These are phyloP conservation scores for Diaporthe aspalathi DNA, from an alignment of 2,329 filamentous ascomycete genomes.

Conservation along the genomic window DNA sequence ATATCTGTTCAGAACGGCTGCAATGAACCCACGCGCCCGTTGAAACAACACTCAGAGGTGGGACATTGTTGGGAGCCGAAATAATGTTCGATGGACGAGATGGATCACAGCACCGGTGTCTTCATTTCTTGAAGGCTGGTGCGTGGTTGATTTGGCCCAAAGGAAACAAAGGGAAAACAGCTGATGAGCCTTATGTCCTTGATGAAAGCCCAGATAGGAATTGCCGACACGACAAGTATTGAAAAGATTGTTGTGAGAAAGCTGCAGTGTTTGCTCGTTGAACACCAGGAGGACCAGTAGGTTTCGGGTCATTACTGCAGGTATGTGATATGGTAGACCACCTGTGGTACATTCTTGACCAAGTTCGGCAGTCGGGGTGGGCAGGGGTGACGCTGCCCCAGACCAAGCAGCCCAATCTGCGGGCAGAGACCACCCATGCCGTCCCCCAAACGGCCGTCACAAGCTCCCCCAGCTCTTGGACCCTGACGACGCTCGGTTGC, in stretches of 20 bases:
- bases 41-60: background rate
- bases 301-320: no score
- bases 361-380: background rate
- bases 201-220: background rate
- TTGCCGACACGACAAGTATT: background rate
- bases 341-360: no score
- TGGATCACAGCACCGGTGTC: background rate
- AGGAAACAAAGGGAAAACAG: background rate
- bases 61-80: background rate
- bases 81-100: background rate
- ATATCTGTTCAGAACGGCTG: fast-evolving
- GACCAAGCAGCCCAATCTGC: slow-evolving; percentile 14
- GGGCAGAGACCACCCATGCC: background rate
- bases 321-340: no score
- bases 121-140: no score
- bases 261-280: slow-evolving; percentile 1
- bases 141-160: background rate
- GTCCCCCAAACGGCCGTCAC: slow-evolving; percentile 5
- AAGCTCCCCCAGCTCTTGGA: slow-evolving; percentile 24
- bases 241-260: background rate
- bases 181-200: background rate
- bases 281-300: background rate
- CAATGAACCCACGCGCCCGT: background rate
- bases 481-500: slow-evolving; percentile 26
- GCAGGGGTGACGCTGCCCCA: slow-evolving; percentile 4